These are phyloP conservation scores for Penicillium taxi DNA, from an alignment of 495 filamentous ascomycete genomes.

Conservation along the genomic window DNA sequence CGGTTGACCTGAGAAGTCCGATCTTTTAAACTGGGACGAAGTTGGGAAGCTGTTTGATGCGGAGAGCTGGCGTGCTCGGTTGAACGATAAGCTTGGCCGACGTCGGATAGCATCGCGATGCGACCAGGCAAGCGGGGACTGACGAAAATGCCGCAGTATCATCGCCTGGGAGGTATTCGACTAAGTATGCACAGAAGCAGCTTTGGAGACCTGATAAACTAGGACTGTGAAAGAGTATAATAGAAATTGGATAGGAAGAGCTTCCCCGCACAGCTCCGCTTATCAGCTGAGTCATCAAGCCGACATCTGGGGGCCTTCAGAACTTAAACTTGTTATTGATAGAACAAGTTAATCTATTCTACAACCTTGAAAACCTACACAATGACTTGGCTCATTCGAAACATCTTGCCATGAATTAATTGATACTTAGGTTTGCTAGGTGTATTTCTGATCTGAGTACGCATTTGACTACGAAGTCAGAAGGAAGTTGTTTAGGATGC, in stretches of 20 bases:
- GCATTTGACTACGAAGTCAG: neutral
- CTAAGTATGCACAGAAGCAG: neutral
- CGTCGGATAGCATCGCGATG: slow-evolving; percentile 12
- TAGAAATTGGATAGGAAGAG: too few species aligned
- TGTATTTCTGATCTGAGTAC: neutral
- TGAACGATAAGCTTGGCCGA: slow-evolving; percentile 7
- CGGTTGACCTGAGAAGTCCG: slow-evolving; percentile 55
- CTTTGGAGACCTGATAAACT: too few species aligned
- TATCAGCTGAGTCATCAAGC: too few species aligned
- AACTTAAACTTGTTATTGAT: neutral
- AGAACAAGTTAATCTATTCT: neutral
- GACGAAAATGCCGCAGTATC: slow-evolving; percentile 18
- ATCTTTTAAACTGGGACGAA: slow-evolving; percentile 50
- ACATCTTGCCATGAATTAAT: neutral
- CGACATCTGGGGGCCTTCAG: neutral
- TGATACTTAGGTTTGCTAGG: neutral
- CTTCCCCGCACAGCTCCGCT: too few species aligned
- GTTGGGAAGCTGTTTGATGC: slow-evolving; percentile 29
- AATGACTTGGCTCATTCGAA: neutral
- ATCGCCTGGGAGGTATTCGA: slow-evolving; percentile 11
- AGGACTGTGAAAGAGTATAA: too few species aligned
- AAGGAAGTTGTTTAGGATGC: too few species aligned
- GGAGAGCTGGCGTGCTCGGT: slow-evolving; percentile 16
- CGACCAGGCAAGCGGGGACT: slow-evolving; percentile 9
- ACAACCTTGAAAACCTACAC: neutral